These are phyloP conservation scores for Rhizophagus sp. DNA, from an alignment of 192 early-diverging fungal genomes.

Conservation along the genomic window DNA sequence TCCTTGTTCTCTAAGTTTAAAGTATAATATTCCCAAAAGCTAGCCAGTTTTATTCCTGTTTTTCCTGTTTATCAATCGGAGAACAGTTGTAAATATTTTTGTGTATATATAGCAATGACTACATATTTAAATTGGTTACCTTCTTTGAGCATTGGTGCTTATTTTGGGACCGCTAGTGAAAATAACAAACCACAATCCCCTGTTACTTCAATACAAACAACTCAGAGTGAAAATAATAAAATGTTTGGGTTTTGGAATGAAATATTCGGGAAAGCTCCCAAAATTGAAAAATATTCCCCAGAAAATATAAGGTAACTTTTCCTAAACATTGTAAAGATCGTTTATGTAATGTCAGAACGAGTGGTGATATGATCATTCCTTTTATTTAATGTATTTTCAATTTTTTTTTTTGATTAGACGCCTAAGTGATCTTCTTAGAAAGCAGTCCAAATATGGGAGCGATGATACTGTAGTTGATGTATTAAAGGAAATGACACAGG, in stretches of 20 bases:
- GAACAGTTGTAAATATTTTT: background rate
- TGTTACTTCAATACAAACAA: background rate
- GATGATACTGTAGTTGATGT: constrained; percentile 37
- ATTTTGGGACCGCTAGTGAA: background rate
- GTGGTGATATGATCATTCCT: background rate
- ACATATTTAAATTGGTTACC: background rate
- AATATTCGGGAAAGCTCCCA: background rate
- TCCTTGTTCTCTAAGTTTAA: no score
- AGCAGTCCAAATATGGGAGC: constrained; percentile 18
- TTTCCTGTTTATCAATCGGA: no score
- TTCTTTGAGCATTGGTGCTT: background rate
- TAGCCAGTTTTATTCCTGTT: no score
- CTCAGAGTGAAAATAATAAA: background rate
- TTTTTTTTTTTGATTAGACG: background rate
- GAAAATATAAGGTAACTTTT: background rate
- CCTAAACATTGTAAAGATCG: no score
- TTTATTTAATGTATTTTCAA: background rate
- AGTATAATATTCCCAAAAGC: no score
- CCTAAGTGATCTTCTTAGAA: background rate
- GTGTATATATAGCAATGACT: background rate
- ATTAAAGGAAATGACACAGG: constrained; percentile 44
- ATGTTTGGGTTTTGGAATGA: background rate
- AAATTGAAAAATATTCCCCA: constrained; percentile 2
- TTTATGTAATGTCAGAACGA: background rate
- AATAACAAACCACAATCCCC: background rate